These are phyloP conservation scores for Spongiforma sp. DNA, from an alignment of 1,284 basidiomycete genomes.

Conservation along the genomic window DNA sequence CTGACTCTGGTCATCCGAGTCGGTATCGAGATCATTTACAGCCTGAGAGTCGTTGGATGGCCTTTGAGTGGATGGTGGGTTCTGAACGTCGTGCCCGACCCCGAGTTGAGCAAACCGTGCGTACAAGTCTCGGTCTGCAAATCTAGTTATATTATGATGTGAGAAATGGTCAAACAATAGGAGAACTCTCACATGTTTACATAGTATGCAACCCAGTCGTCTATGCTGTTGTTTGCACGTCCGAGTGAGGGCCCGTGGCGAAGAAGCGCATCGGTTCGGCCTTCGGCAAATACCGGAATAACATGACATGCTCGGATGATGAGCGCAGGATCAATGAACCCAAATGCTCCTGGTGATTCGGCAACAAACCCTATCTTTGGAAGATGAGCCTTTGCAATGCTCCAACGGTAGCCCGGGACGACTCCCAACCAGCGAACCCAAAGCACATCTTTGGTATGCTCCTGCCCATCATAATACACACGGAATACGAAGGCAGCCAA, in stretches of 20 bases:
- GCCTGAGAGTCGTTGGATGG: no score
- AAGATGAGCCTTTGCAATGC: not conserved
- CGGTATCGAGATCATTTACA: no score
- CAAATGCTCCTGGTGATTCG: no score
- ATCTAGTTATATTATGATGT: no score
- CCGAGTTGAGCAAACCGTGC: no score
- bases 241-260: not conserved
- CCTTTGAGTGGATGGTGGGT: no score
- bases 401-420: not conserved
- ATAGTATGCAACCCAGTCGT: not conserved
- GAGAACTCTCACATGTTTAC: not conserved
- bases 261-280: not conserved
- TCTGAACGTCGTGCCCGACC: no score
- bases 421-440: conserved; percentile 14
- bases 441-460: not conserved
- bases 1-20: no score
- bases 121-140: no score
- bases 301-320: not conserved
- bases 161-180: no score
- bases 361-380: not conserved
- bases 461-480: not conserved
- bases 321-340: not conserved
- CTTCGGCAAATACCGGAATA: not conserved
- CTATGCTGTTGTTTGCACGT: not conserved
- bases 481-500: conserved; percentile 13